phyloP scores from a whole-genome alignment of 352 stramenopile species.

The Globisporangium polare region DNA sequence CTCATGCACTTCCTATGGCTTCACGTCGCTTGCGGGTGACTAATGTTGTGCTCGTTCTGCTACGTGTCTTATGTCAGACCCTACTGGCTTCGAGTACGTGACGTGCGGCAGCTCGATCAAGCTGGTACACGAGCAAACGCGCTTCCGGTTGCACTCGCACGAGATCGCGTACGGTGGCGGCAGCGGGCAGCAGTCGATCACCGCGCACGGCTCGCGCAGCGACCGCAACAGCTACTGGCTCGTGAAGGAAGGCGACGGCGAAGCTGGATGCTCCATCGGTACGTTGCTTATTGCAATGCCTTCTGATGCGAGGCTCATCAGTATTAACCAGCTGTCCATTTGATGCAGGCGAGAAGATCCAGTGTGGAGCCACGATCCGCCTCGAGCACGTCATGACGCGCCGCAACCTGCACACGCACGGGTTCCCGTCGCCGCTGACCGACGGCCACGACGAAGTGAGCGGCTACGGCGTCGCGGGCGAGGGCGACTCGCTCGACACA shows the following conservation, averaged over 20 bases:
- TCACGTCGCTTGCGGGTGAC: not conserved
- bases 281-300: not conserved
- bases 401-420: slow-evolving; percentile 79
- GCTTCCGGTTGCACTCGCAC: slow-evolving; percentile 82
- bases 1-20: not conserved
- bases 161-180: slow-evolving; percentile 77
- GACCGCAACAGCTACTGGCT: slow-evolving; percentile 87
- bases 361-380: slow-evolving; percentile 60
- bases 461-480: slow-evolving; percentile 73
- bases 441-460: slow-evolving; percentile 65
- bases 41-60: not conserved
- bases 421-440: slow-evolving; percentile 64
- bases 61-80: slow-evolving; percentile 29
- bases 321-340: not conserved
- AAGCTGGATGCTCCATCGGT: slow-evolving; percentile 36
- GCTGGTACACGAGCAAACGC: slow-evolving; percentile 65
- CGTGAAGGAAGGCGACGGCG: slow-evolving; percentile 70
- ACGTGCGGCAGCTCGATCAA: slow-evolving; percentile 85
- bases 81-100: slow-evolving; percentile 72
- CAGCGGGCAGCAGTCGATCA: slow-evolving; percentile 80
- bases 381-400: slow-evolving; percentile 74
- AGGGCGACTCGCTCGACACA: slow-evolving; percentile 64
- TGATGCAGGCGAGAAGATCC: slow-evolving; percentile 43
- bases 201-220: slow-evolving; percentile 58
- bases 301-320: too few relatives aligned